Evolutionary conservation across 2,329 filamentous ascomycete species (phyloP).

Genomic region (Tolypocladium pustulatum): DNA sequence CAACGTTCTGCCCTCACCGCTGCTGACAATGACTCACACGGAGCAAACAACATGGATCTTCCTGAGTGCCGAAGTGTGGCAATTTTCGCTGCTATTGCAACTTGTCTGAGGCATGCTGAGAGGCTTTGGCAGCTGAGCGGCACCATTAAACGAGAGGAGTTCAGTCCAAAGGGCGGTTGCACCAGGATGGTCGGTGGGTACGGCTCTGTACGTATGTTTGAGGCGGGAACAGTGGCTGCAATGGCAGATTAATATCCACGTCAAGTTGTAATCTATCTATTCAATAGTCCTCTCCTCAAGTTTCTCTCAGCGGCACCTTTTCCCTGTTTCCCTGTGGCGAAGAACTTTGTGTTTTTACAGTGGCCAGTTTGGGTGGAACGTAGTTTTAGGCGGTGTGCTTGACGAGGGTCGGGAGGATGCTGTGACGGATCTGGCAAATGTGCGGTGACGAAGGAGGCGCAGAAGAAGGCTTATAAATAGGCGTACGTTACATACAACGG

Average conservation of each 20-base stretch:
- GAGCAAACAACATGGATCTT: too few relatives aligned
- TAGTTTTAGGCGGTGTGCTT: neutral
- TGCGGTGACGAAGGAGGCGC: neutral
- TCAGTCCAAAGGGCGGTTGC: neutral
- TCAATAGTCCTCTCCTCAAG: too few relatives aligned
- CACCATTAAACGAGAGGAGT: too few relatives aligned
- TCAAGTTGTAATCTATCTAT: too few relatives aligned
- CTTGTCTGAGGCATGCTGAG: neutral
- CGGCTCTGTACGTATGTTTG: neutral
- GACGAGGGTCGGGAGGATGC: too few relatives aligned
- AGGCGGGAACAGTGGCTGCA: too few relatives aligned
- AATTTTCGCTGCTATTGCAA: neutral
- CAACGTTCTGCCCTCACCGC: neutral
- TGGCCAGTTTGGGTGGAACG: too few relatives aligned
- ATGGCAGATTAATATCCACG: too few relatives aligned
- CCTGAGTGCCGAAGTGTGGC: neutral
- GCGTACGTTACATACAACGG: neutral
- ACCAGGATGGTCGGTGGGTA: neutral
- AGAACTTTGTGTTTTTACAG: too few relatives aligned
- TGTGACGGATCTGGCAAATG: neutral
- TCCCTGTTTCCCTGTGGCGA: too few relatives aligned
- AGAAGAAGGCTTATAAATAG: neutral
- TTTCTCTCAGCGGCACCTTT: too few relatives aligned
- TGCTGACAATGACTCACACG: neutral
- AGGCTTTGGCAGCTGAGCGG: neutral